Evolutionary conservation across 2,329 filamentous ascomycete genomes (phyloP).

Genomic region (Fusarium caatingaense): DNA sequence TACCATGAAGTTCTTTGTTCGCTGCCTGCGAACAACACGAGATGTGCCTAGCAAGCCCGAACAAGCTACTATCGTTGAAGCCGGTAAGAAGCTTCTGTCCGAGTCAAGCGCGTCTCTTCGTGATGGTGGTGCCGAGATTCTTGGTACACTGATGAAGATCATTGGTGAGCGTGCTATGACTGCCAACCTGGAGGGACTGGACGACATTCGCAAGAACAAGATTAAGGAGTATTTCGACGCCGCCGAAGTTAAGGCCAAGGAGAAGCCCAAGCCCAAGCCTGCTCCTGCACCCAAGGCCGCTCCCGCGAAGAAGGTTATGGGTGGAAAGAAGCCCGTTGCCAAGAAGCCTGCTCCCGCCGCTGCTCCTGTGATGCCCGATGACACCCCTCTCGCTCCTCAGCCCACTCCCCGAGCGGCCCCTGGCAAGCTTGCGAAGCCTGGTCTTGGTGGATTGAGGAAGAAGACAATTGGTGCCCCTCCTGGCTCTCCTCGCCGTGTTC

Average conservation of each 20-base stretch:
- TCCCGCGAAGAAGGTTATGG: conserved; percentile 61
- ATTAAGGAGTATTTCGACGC: conserved; percentile 91
- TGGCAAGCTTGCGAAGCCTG: conserved; percentile 67
- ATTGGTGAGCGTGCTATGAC: conserved; percentile 97
- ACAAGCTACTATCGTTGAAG: conserved; percentile 86
- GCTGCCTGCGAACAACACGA: conserved; percentile 84
- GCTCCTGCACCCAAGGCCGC: conserved; percentile 64
- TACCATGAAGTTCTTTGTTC: conserved; percentile 91
- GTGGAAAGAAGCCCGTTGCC: conserved; percentile 55
- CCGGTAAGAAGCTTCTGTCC: conserved; percentile 86
- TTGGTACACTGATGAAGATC: conserved; percentile 98
- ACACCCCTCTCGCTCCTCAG: conserved; percentile 67
- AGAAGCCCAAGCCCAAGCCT: conserved; percentile 85
- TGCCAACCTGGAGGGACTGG: conserved; percentile 87
- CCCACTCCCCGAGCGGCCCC: conserved; percentile 63
- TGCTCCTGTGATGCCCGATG: conserved; percentile 57
- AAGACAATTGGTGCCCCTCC: conserved; percentile 64
- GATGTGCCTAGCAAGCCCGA: conserved; percentile 88
- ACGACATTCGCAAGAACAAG: conserved; percentile 95
- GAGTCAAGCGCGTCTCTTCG: conserved; percentile 89
- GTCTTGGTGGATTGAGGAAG: conserved; percentile 69
- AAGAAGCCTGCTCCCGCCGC: conserved; percentile 58
- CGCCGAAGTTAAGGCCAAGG: conserved; percentile 61
- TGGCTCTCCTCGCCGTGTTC: conserved; percentile 66
- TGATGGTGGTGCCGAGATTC: conserved; percentile 88